Evolutionary conservation across 345 rosid species (phyloP).

Genomic region (Melaleuca quinquenervia): DNA sequence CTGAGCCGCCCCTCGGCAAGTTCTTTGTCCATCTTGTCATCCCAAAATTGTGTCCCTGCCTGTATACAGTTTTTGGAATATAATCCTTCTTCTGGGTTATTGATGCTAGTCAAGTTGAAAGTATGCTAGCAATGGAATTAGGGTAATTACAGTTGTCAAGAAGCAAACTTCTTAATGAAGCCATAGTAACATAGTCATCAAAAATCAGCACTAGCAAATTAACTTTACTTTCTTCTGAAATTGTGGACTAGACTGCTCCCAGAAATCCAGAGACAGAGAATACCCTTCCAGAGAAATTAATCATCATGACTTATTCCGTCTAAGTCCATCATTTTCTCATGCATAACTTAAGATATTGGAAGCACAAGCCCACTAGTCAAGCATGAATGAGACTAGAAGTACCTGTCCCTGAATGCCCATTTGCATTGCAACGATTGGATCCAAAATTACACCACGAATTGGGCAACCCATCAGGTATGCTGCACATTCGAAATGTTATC

Average conservation of each 20-base stretch:
- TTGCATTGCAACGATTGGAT: constrained; percentile 81
- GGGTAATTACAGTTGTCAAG: neutral
- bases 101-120: neutral
- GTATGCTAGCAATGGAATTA: neutral
- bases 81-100: neutral
- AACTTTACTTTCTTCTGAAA: neutral
- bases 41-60: constrained; percentile 99
- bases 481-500: constrained; percentile 16
- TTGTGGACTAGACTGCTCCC: neutral
- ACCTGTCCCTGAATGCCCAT: constrained; percentile 98
- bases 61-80: constrained; percentile 6
- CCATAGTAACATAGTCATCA: neutral
- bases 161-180: neutral
- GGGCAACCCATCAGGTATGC: constrained; percentile 98
- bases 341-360: neutral
- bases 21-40: constrained; percentile 76
- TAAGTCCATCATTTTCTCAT: neutral
- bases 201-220: neutral
- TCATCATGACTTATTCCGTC: neutral
- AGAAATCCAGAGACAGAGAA: neutral
- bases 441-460: constrained; percentile 85
- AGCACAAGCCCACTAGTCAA: neutral
- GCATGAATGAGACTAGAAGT: neutral
- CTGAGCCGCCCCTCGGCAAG: constrained; percentile 76
- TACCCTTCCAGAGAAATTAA: neutral